Evolutionary conservation across 2,329 filamentous ascomycete genomes (phyloP).

Genomic region (Sarocladium oryzae): DNA sequence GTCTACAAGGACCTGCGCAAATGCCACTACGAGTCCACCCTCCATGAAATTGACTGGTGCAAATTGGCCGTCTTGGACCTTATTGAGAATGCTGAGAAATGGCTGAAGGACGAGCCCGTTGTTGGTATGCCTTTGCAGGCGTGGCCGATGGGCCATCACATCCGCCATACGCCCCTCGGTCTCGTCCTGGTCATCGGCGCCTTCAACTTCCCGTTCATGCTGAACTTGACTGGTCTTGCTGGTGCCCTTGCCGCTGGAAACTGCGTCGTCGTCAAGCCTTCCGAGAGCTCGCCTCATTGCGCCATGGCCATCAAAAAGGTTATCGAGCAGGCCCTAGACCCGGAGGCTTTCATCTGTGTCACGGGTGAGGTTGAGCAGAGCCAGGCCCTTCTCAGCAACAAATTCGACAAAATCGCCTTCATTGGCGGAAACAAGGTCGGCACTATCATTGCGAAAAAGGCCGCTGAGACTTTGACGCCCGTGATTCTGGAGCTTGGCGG

Average conservation of each 20-base stretch:
- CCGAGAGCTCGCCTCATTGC: conserved; percentile 69
- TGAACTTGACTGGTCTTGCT: conserved; percentile 71
- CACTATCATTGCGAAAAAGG: conserved; percentile 83
- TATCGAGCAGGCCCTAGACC: conserved; percentile 69
- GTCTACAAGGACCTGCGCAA: conserved; percentile 74
- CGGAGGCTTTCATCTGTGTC: conserved; percentile 66
- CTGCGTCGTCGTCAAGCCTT: conserved; percentile 85
- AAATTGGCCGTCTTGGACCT: conserved; percentile 76
- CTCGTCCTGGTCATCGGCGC: conserved; percentile 79
- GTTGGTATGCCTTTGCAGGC: conserved; percentile 63
- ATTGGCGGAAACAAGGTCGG: conserved; percentile 76
- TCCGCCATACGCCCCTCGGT: conserved; percentile 84
- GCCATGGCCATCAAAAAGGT: conserved; percentile 77
- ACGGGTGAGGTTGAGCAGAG: conserved; percentile 80
- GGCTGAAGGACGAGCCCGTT: conserved; percentile 74
- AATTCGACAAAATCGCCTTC: conserved; percentile 98
- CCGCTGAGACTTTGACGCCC: conserved; percentile 81
- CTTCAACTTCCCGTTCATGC: conserved; percentile 89
- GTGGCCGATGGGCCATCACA: conserved; percentile 63
- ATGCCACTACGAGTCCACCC: conserved; percentile 63
- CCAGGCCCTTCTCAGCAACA: conserved; percentile 73
- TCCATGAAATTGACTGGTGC: conserved; percentile 72
- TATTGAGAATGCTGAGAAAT: conserved; percentile 71
- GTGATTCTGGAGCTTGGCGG: conserved; percentile 87
- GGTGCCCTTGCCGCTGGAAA: conserved; percentile 92